Percentiles rank a stretch among this genome's conserved stretches.
Evolutionary conservation across 2,329 filamentous ascomycete genomes (phyloP).

Genomic region (Cercospora nicotianae): DNA sequence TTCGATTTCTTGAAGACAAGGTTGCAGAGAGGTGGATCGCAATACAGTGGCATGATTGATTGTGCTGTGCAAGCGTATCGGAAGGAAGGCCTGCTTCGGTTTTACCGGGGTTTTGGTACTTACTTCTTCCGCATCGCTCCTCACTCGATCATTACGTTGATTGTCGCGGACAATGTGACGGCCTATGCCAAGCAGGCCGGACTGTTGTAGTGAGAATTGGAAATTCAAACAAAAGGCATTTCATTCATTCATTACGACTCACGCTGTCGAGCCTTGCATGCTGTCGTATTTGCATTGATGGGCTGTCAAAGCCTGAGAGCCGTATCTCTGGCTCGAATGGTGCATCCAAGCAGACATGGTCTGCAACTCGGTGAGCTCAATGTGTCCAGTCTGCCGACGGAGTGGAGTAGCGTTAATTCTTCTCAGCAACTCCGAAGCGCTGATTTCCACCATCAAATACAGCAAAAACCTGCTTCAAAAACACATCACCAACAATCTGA

Average conservation of each 20-base stretch:
- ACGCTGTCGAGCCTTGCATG: not conserved
- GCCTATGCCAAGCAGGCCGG: conserved; percentile 10
- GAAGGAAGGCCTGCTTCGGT: conserved; percentile 82
- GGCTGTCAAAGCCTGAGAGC: not conserved
- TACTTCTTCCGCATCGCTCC: conserved; percentile 62
- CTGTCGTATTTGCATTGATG: not conserved
- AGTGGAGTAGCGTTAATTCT: conserved; percentile 21
- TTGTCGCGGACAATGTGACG: conserved; percentile 26
- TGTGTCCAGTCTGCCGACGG: not conserved
- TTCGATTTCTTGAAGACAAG: conserved; percentile 99
- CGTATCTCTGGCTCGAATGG: not conserved
- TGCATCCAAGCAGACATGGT: not conserved
- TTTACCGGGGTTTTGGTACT: conserved; percentile 93
- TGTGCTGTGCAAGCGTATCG: conserved; percentile 84
- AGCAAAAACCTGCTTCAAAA: conserved; percentile 61
- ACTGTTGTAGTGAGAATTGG: not conserved
- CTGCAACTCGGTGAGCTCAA: too few relatives aligned
- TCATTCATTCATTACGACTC: not conserved
- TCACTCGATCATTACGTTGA: conserved; percentile 27
- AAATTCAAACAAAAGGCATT: not conserved
- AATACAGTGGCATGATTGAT: conserved; percentile 82
- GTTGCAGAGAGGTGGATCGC: conserved; percentile 83
- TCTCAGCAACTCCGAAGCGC: conserved; percentile 55
- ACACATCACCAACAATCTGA: conserved; percentile 64
- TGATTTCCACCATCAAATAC: conserved; percentile 58